These are phyloP conservation scores for Cryptococcus depauperatus DNA, from an alignment of 1,284 basidiomycete genomes.

Conservation along the genomic window DNA sequence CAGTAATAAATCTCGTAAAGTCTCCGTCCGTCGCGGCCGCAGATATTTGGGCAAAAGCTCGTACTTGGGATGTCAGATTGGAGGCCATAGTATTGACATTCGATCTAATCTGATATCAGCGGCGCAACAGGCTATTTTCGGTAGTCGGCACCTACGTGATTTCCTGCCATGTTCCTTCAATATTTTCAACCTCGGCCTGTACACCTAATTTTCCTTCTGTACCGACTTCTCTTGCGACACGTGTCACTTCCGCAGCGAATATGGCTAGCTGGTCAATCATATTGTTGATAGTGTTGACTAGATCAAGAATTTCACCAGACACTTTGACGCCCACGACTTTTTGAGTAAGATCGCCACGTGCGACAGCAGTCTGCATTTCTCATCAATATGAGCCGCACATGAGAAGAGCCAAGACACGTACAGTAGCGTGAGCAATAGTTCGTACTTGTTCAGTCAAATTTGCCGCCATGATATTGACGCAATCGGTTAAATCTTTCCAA, in stretches of 20 bases:
- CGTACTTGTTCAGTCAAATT: constrained; percentile 84
- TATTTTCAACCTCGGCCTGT: constrained; percentile 92
- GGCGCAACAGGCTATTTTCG: background rate
- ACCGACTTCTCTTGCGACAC: constrained; percentile 89
- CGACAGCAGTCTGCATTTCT: constrained; percentile 67
- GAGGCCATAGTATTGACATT: constrained; percentile 88
- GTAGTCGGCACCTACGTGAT: constrained; percentile 70
- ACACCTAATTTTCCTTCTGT: constrained; percentile 96
- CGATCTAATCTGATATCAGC: constrained; percentile 53
- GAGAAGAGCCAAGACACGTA: constrained; percentile 13
- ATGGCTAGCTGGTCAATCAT: constrained; percentile 96
- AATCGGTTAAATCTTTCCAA: constrained; percentile 93
- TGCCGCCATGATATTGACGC: constrained; percentile 65
- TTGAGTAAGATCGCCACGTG: constrained; percentile 83
- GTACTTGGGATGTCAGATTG: constrained; percentile 95
- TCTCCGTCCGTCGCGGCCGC: constrained; percentile 98
- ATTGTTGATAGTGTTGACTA: constrained; percentile 72
- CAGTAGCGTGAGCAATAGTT: constrained; percentile 83
- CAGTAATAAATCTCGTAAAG: constrained; percentile 97
- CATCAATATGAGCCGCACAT: background rate
- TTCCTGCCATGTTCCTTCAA: constrained; percentile 97
- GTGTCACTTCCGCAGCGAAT: constrained; percentile 89
- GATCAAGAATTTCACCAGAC: constrained; percentile 86
- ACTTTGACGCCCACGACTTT: constrained; percentile 90
- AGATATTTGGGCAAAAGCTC: constrained; percentile 97